Percentiles rank a stretch among this genome's conserved stretches.
Conservation (phyloP, 805 yeast species). For the Saccharomycopsis sp. region DNA sequence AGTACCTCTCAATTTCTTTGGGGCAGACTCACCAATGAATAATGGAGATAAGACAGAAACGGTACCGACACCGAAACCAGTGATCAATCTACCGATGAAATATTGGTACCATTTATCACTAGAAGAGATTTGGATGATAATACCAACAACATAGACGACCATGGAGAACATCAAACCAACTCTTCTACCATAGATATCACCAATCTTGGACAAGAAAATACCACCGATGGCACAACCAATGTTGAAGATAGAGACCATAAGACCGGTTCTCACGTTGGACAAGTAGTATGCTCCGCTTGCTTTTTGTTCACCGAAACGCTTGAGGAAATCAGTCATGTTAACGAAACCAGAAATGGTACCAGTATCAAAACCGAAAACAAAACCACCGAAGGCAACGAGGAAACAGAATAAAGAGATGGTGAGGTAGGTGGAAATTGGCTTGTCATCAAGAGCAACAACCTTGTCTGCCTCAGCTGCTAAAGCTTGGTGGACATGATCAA, state of each 20-base stretch:
- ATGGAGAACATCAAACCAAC: constrained; percentile 46
- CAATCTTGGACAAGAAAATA: constrained; percentile 47
- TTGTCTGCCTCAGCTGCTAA: not conserved
- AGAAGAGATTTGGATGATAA: constrained; percentile 51
- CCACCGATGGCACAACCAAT: constrained; percentile 73
- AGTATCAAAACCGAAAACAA: constrained; percentile 72
- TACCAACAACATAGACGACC: constrained; percentile 54
- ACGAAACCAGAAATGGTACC: constrained; percentile 73
- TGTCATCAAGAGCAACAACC: constrained; percentile 2
- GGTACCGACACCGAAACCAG: constrained; percentile 76
- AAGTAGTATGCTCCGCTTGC: constrained; percentile 36
- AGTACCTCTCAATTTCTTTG: constrained; percentile 65
- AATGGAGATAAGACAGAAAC: constrained; percentile 71
- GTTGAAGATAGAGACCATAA: constrained; percentile 52
- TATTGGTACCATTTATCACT: constrained; percentile 51
- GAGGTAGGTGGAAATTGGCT: not conserved
- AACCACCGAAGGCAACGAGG: constrained; percentile 70
- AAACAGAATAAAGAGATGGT: constrained; percentile 29
- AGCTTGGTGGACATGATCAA: not conserved
- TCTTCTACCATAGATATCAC: constrained; percentile 58
- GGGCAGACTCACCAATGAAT: constrained; percentile 63
- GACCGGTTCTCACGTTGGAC: constrained; percentile 43
- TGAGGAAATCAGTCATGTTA: constrained; percentile 50
- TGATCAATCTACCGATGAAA: constrained; percentile 53
- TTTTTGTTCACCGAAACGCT: constrained; percentile 44